A percentile compares a stretch with the other conserved stretches of the same genome.
phyloP scores from a whole-genome alignment of 129 eudicot genomes.

The Chrysanthemum makinoi region DNA sequence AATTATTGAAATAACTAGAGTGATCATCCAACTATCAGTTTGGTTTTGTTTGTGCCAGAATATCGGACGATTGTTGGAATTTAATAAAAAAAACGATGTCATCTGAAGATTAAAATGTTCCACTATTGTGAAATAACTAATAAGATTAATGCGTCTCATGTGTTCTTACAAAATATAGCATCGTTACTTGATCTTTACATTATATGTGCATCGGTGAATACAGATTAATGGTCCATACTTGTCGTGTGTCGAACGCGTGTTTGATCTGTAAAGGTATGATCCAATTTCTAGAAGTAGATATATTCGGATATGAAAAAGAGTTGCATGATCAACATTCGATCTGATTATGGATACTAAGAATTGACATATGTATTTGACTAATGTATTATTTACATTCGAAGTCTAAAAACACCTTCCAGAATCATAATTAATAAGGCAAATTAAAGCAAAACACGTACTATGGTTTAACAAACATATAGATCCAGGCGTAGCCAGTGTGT shows the following conservation, averaged over 20 bases:
- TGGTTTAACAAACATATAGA: neutral
- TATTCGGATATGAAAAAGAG: slow-evolving; percentile 15
- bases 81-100: too few species aligned
- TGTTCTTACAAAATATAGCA: neutral
- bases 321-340: slow-evolving; percentile 11
- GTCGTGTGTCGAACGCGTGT: slow-evolving; percentile 25
- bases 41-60: too few species aligned
- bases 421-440: neutral
- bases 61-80: too few species aligned
- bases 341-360: neutral
- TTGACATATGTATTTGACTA: neutral
- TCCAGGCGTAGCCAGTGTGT: neutral
- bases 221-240: neutral
- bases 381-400: neutral
- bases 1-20: too few species aligned
- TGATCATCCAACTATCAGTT: too few species aligned
- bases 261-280: neutral
- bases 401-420: neutral
- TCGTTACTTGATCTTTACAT: neutral
- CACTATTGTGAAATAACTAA: too few species aligned
- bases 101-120: too few species aligned
- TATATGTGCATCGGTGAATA: neutral
- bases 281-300: neutral
- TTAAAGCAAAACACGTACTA: neutral
- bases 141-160: too few species aligned